phyloP scores from a whole-genome alignment of 2,329 filamentous ascomycete species.

The Fusarium transvaalense region DNA sequence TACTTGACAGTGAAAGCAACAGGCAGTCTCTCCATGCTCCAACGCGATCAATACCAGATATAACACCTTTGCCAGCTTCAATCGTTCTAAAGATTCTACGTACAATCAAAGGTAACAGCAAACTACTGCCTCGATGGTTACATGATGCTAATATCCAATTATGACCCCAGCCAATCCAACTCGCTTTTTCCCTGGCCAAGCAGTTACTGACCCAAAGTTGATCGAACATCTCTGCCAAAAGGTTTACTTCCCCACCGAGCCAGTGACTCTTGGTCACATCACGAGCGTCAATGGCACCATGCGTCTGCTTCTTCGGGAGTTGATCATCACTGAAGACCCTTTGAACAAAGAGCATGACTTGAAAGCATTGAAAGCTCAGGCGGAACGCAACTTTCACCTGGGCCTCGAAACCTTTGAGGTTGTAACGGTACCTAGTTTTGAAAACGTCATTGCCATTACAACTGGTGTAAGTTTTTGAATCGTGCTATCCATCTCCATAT shows the following conservation, averaged over 20 bases:
- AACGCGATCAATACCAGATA: slow-evolving; percentile 6
- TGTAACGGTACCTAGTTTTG: slow-evolving; percentile 34
- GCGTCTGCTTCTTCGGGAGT: slow-evolving; percentile 21
- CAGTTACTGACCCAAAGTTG: slow-evolving; percentile 17
- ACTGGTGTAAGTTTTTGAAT: slow-evolving; percentile 1
- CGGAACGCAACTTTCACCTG: slow-evolving; percentile 29
- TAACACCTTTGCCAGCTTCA: slow-evolving; percentile 17
- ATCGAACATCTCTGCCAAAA: slow-evolving; percentile 36
- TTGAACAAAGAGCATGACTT: slow-evolving; percentile 25
- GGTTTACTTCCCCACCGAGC: slow-evolving; percentile 38
- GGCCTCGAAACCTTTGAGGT: slow-evolving; percentile 38
- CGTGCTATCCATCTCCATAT: rapidly evolving
- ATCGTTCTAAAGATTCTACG: slow-evolving; percentile 23
- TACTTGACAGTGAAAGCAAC: not conserved
- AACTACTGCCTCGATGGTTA: no score
- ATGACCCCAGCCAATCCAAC: not conserved
- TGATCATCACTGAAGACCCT: slow-evolving; percentile 21
- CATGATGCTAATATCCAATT: not conserved
- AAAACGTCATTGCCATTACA: slow-evolving; percentile 32
- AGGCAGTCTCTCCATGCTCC: not conserved
- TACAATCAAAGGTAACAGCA: slow-evolving; percentile 18
- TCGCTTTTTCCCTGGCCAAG: slow-evolving; percentile 27
- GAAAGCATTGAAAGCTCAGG: slow-evolving; percentile 11
- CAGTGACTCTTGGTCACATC: slow-evolving; percentile 29
- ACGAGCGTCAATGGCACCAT: slow-evolving; percentile 36